Evolutionary conservation across 805 yeast species (phyloP), one percentile per base, ranked within the genome.

Genomic region (Yarrowia divulgata): DNA sequence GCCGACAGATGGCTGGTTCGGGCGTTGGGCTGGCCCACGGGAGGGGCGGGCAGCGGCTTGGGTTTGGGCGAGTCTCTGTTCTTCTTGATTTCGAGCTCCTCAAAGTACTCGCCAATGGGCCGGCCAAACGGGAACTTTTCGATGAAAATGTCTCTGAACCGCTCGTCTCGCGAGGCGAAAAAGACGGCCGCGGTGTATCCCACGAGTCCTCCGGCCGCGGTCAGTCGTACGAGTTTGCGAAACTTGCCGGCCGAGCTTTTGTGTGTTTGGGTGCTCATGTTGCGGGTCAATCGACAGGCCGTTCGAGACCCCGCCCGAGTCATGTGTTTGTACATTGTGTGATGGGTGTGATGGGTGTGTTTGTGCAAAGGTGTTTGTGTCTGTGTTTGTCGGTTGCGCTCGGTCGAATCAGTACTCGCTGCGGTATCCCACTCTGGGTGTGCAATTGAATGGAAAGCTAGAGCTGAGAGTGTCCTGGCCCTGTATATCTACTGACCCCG

Each of bases 91-190:
- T 52, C 70, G 23, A 19, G 37, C 49, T 69, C 71, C 46, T 69
- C 71, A 37, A 69, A 57, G 63, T 49, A 69, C 45, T 69, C 71
- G 39, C 68, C 62, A 18, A 69, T 45, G 45, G 63, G 58, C 32
- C 62, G 58, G 32, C 69, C 58, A 39, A 69, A 69, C 35, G 71
- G 71, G 39, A 55, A 55, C 49, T 69, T 62, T n/a, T 67, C 68
- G 32, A 67, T 52, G 46, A 52, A 68, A 37, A 67, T 35, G 34
- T 68, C 69, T 35, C 67, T 32, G 69, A 67, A 67, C 16, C 67
- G 64, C 37, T 67, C 69, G 52, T 67, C 69, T 39, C 68, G 68
- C 14, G 67, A 58, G n/a, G 69, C 69, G 23, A 55, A 67, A 23
- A 52, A 67, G 16, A 58, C 54, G 16, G 54, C 42, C 1, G 69